Percentiles rank a stretch among this genome's conserved stretches.
Conservation (phyloP, 1,284 basidiomycete genomes). For the Dichomitus squalens region DNA sequence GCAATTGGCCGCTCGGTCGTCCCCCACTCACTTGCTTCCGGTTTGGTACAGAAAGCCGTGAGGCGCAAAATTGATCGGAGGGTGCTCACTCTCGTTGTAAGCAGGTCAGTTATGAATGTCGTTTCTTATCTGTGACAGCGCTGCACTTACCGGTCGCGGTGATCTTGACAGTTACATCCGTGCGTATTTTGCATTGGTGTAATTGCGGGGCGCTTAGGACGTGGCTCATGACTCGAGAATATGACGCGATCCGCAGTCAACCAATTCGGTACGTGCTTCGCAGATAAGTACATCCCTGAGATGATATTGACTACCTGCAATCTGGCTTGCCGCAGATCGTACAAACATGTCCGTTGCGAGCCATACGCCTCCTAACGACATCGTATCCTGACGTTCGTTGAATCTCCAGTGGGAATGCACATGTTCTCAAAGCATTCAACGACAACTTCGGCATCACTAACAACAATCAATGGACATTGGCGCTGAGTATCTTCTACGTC, state of each 20-base stretch:
- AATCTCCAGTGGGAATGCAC: slow-evolving; percentile 50
- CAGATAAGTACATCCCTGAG: background rate
- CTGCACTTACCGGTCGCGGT: background rate
- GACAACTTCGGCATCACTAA: slow-evolving; percentile 52
- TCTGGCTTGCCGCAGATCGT: slow-evolving; percentile 44
- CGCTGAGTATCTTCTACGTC: slow-evolving; percentile 58
- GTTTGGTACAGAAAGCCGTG: slow-evolving; percentile 37
- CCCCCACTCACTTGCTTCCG: background rate
- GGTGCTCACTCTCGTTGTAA: slow-evolving; percentile 49
- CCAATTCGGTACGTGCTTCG: slow-evolving; percentile 46
- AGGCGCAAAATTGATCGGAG: slow-evolving; percentile 49
- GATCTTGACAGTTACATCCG: slow-evolving; percentile 44
- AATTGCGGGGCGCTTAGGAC: background rate
- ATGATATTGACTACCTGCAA: background rate
- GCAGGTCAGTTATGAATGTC: slow-evolving; percentile 37
- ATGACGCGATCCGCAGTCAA: slow-evolving; percentile 42
- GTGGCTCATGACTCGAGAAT: background rate
- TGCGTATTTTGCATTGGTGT: slow-evolving; percentile 32
- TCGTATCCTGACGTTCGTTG: background rate
- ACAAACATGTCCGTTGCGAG: slow-evolving; percentile 49
- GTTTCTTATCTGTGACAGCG: no score
- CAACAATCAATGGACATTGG: slow-evolving; percentile 57
- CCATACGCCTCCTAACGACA: background rate
- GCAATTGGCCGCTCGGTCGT: background rate
- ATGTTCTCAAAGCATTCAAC: slow-evolving; percentile 53